Evolutionary conservation across 2,329 filamentous ascomycete species (phyloP).

Genomic region (Diaporthe longicolla): DNA sequence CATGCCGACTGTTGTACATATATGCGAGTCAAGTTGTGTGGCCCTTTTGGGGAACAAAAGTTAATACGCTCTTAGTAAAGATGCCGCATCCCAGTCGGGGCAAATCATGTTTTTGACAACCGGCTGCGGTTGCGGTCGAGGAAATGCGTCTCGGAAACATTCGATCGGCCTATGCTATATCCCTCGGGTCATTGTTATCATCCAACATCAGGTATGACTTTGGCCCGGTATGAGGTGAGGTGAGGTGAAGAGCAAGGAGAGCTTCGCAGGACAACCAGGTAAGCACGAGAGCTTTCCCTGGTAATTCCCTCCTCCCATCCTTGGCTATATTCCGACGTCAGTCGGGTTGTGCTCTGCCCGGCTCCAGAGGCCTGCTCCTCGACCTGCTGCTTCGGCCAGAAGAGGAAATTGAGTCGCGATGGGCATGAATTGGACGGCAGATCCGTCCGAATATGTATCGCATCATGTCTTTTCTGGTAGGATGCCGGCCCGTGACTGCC

Average conservation of each 20-base stretch:
- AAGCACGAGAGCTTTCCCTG: not conserved
- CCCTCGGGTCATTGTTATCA: not conserved
- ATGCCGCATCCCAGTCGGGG: conserved; percentile 1
- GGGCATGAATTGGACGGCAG: not conserved
- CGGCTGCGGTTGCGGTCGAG: not conserved
- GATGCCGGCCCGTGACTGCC: not conserved
- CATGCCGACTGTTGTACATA: conserved; percentile 1
- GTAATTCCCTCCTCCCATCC: not conserved
- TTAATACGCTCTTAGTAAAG: conserved; percentile 3
- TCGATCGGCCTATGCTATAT: conserved; percentile 33
- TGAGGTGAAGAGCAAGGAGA: not conserved
- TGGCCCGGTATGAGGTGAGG: not conserved
- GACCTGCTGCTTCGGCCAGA: not conserved
- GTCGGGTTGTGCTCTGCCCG: conserved; percentile 11
- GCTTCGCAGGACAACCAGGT: conserved; percentile 3
- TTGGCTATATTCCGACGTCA: conserved; percentile 30
- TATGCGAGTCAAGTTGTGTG: not conserved
- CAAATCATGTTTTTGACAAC: conserved; percentile 5
- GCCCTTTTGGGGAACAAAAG: not conserved
- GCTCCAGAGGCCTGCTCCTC: not conserved
- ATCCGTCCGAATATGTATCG: conserved; percentile 10
- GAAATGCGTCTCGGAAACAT: conserved; percentile 21
- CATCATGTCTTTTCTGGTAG: not conserved
- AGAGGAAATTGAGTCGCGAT: not conserved
- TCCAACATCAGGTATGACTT: not conserved